Base-by-base conservation (phyloP, 1,284 basidiomycete species). In the Ceratobasidium sp. region DNA sequence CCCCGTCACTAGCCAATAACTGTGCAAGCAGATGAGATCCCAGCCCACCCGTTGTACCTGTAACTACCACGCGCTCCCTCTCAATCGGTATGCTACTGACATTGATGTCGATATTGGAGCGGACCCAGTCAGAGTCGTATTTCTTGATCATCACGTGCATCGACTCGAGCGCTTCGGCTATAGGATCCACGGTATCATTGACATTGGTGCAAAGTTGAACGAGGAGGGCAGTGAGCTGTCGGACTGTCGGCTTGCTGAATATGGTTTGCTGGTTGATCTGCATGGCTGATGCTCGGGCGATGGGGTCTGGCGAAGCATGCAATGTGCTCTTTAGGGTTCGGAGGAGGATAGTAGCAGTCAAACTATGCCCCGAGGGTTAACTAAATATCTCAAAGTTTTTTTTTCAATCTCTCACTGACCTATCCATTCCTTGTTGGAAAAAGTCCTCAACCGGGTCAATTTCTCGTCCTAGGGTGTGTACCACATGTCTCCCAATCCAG, bases 41-140 rank as follows among this genome's bases (percentile, higher is more conserved):
- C 1, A 80, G 70, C 45, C 74, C 76, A 2, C 79, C 78, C 20
- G 79, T 79, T 7, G 76, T 77, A 1, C 79, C 79, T 1, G 78
- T 80, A 27, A 79, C 47, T 2, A 79, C n/a, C n/a, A 79, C 72
- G 5, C 74, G 73, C 12, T 78, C 45, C 20, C 22, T 47, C 45
- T 47, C 20, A 12, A 47, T 20, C 45, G 10, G 10, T 20, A 12
- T 8, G 20, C 7, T 10, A 12, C 22, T 22, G 20, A 12, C 6
- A 1, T 32, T 10, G 8, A 31, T 12, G 13, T n/a, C 7, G 1
- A 10, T 17, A 7, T 60, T 35, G 1, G 32, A 3, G 17, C 27
- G 12, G 6, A n/a, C 6, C 55, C 55, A 57, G 22, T 22, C 38
- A 8, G 25, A 15, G 20, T 57, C 25, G 25, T 57, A 57, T 25